Percentiles rank a stretch among this genome's conserved stretches.
phyloP scores from a whole-genome alignment of 768 basidiomycete genomes.

The Chalciporus chontae region DNA sequence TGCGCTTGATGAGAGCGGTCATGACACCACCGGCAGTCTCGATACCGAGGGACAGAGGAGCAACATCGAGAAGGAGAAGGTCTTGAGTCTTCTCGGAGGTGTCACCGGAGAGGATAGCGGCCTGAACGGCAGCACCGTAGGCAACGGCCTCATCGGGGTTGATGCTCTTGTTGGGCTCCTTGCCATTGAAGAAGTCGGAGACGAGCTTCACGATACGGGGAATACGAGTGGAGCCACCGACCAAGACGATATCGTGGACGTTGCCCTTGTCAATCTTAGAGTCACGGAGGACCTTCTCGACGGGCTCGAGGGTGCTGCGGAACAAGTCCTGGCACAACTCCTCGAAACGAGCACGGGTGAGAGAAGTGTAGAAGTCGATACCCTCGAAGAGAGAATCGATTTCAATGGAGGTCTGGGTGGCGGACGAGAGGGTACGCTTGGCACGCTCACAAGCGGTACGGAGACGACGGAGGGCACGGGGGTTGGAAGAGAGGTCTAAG shows the following conservation, averaged over 20 bases:
- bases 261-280: conserved; percentile 96
- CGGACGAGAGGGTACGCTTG: conserved; percentile 96
- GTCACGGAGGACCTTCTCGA: conserved; percentile 97
- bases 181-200: conserved; percentile 97
- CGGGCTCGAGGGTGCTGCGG: conserved; percentile 89
- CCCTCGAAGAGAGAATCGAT: conserved; percentile 98
- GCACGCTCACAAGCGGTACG: conserved; percentile 98
- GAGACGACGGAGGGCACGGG: conserved; percentile 94
- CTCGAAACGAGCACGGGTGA: conserved; percentile 98
- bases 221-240: conserved; percentile 98
- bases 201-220: conserved; percentile 97
- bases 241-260: conserved; percentile 96
- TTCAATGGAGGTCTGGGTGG: conserved; percentile 94
- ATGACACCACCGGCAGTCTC: conserved; percentile 99
- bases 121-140: conserved; percentile 98
- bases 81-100: conserved; percentile 98
- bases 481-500: conserved; percentile 81
- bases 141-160: conserved; percentile 99
- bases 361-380: conserved; percentile 96
- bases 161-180: conserved; percentile 98
- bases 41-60: conserved; percentile 89
- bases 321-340: conserved; percentile 95
- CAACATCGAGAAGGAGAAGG: conserved; percentile 90
- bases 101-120: conserved; percentile 95
- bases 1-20: conserved; percentile 97